Evolutionary conservation across 164 flowering plant genomes (phyloP), one percentile per base, ranked within the genome.

Genomic region (Malania oleifera): DNA sequence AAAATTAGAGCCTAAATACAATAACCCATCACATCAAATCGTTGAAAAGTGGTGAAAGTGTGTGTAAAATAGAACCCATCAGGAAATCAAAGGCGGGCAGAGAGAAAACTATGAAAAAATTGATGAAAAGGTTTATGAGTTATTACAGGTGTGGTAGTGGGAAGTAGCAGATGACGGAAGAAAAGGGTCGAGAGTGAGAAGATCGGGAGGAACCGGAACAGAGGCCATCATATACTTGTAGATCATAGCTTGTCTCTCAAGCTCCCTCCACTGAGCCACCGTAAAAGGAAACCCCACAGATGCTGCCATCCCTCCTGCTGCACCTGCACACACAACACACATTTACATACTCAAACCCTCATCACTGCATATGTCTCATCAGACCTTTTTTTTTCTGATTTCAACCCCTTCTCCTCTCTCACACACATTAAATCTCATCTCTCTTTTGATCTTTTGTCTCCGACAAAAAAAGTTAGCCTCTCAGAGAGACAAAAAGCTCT

Each of bases 161-260:
- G 17, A 40, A 15, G 14, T 3, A 15, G 17, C 14, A 15, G 14
- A 11, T 0, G 50, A 52, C 39, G 47, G 31, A 69, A 1, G 3
- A 51, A 44, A 25, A 46, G 62, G 24, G 34, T 72, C 54, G 59
- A 82, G 80, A 5, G 77, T 22, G 69, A 82, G 79, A 25, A 86
- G 83, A 52, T 81, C 68, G 54, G 82, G 67, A 62, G 90, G 95
- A 24, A 87, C 77, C 57, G 91, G 91, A 18, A 69, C 62, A 56
- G 86, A 79, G 35, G 79, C 75, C 72, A 74, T 72, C 80, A 87
- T 79, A 79, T 75, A 70, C 72, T 78, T 84, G 73, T 68, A 84
- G 49, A 87, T 81, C 73, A 75, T 61, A 10, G 81, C 79, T 60
- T 87, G 95, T 52, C 82, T 73, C 61, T 87, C 84, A 56, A 87